Percentiles rank a stretch among this genome's conserved stretches.
phyloP scores from a whole-genome alignment of 371 early-diverging fungal species.

The Actinomucor elegans region DNA sequence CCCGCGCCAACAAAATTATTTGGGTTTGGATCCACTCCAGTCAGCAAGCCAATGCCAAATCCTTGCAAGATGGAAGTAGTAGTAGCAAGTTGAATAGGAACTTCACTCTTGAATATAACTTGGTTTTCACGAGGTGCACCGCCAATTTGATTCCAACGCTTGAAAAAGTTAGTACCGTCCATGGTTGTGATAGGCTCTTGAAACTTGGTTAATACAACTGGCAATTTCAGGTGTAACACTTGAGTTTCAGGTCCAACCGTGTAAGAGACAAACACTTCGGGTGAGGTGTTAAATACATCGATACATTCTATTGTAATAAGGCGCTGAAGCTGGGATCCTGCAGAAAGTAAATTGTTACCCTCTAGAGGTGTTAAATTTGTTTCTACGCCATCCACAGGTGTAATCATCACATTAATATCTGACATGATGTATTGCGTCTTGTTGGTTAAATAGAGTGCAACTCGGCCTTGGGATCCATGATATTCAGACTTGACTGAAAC shows the following conservation, averaged over 20 bases:
- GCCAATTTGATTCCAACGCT: slow-evolving; percentile 95
- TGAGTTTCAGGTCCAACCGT: slow-evolving; percentile 52
- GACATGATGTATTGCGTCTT: slow-evolving; percentile 52
- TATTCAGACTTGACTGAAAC: slow-evolving; percentile 89
- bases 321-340: slow-evolving; percentile 74
- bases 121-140: slow-evolving; percentile 81
- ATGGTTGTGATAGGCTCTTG: slow-evolving; percentile 79
- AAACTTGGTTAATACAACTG: slow-evolving; percentile 83
- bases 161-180: slow-evolving; percentile 82
- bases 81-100: slow-evolving; percentile 52
- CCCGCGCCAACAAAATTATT: slow-evolving; percentile 88
- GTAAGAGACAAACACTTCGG: slow-evolving; percentile 67
- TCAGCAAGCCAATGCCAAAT: slow-evolving; percentile 72
- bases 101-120: slow-evolving; percentile 63
- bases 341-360: slow-evolving; percentile 15
- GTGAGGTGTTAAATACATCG: slow-evolving; percentile 56
- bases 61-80: slow-evolving; percentile 58
- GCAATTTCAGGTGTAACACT: slow-evolving; percentile 66
- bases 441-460: slow-evolving; percentile 90
- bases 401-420: slow-evolving; percentile 17
- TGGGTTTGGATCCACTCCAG: slow-evolving; percentile 86
- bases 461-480: slow-evolving; percentile 78
- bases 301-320: slow-evolving; percentile 73
- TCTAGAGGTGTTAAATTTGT: neutral
- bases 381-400: slow-evolving; percentile 18